Base-by-base conservation (phyloP, 352 stramenopile species). In the Phytophthora constricta region DNA sequence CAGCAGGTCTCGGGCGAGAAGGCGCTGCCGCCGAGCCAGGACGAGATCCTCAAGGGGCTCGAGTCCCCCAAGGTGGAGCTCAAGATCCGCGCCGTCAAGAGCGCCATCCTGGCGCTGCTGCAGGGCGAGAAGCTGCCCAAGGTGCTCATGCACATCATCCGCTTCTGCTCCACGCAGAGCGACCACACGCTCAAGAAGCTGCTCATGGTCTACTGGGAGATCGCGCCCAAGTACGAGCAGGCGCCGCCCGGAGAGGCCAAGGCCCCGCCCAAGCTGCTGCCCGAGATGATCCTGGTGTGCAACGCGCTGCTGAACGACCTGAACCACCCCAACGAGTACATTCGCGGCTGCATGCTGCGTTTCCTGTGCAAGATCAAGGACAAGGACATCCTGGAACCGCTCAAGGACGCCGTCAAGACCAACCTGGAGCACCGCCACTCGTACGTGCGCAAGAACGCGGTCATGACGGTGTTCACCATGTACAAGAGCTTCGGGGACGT, bases 301-400 rank as follows among this genome's bases (percentile, higher is more conserved):
- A 99, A 99, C 69, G 97, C 98, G 10, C 84, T 99, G 42, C 91
- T 99, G 66, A 99, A 99, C 75, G 98, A 99, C 80, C 76, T 99
- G 42, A 99, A 99, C 72, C 97, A 99, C 81, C 96, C 98, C 45
- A 99, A 99, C 77, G 98, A 99, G 85, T 99, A 98, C 79, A 98
- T 99, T 47, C 96, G 98, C 47, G 98, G 98, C 61, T 99, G 88
- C 62, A 99, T 99, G 91, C 86, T 99, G 50, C 90, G 98, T 22
- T 99, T 99, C 69, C 81, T 99, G 27, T 99, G 98, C 80, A 99
- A 99, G 80, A 94, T 99, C 66, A 98, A 98, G 62, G 98, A 99
- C 69, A 91, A 95, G 58, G 98, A 99, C 69, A 98, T 95, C 56
- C 68, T 95, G 34, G 87, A 96, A 72, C 88, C 88, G 28, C 79